Evolutionary conservation across 2,329 filamentous ascomycete genomes (phyloP).

Genomic region (Cytospora schulzeri): DNA sequence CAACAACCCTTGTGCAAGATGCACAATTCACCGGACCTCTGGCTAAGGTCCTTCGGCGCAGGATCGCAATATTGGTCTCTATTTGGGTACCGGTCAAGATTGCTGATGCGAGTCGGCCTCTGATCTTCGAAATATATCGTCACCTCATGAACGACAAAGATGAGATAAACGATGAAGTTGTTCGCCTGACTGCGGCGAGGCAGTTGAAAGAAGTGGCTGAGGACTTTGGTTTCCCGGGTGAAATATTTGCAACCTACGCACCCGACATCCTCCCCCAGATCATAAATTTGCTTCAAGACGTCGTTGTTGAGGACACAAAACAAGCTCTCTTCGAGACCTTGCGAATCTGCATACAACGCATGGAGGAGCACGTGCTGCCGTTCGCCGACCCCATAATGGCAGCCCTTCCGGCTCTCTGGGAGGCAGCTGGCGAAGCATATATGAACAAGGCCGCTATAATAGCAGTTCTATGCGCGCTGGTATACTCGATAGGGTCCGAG

Average conservation of each 20-base stretch:
- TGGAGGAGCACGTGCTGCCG: constrained; percentile 71
- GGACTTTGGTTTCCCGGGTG: constrained; percentile 78
- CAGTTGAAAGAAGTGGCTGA: constrained; percentile 81
- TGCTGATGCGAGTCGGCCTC: constrained; percentile 64
- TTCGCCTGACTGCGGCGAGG: constrained; percentile 85
- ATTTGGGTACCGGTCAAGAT: constrained; percentile 87
- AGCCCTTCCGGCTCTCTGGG: constrained; percentile 81
- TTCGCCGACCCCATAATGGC: constrained; percentile 81
- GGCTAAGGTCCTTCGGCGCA: constrained; percentile 81
- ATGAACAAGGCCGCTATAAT: constrained; percentile 94
- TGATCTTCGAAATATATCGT: constrained; percentile 87
- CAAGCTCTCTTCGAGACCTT: constrained; percentile 88
- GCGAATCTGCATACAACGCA: constrained; percentile 74
- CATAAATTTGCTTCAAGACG: constrained; percentile 76
- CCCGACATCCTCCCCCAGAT: constrained; percentile 71
- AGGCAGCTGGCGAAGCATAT: constrained; percentile 75
- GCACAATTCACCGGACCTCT: constrained; percentile 63
- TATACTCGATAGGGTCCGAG: constrained; percentile 79
- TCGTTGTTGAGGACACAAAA: constrained; percentile 84
- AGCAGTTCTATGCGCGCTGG: constrained; percentile 79
- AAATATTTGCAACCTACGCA: constrained; percentile 76
- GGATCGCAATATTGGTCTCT: constrained; percentile 85
- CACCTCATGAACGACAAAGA: constrained; percentile 81
- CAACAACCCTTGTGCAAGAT: constrained; percentile 74
- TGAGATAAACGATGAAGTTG: constrained; percentile 83